Base-by-base conservation (phyloP, 192 early-diverging fungal genomes). In the Chytriomyces confervae region DNA sequence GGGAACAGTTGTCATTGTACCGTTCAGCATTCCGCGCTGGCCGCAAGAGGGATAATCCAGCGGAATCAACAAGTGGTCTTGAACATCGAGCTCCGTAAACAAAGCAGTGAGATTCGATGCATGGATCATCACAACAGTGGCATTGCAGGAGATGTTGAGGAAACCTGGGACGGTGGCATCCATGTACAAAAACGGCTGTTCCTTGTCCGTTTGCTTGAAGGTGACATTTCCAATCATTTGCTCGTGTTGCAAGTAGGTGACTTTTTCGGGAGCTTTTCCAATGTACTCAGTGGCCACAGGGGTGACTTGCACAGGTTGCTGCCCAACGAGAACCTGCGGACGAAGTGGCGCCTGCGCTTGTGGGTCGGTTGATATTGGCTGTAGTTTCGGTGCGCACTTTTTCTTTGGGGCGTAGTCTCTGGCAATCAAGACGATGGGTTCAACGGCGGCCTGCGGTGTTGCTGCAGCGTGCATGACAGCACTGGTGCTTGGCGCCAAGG, bases 101-200 rank as follows among this genome's bases (percentile, higher is more conserved):
- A 27, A 20, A 6, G n/a, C 63, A 20, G 63, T 23, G 11, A 65
- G 18, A 36, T 65, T 65, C 18, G 63, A 16, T 11, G 63, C 11
- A 20, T 65, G 23, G 63, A 65, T 65, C 11, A 36, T 11, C 13
- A 65, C 27, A 27, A 13, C 13, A 65, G 63, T 65, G 0, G 63
- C 13, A 27, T 65, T 65, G 27, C 63, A 65, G 36, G 36, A 20
- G 63, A 36, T 27, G 63, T 65, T 65, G 23, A 27, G 13, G 27
- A 65, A 16, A 27, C 63, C 36, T 65, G 63, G 63, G 13, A 65
- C 63, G 5, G 63, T 13, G 6, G n/a, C n/a, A 65, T 65, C 63
- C n/a, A 65, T 16, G 36, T 65, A 65, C 63, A 65, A 65, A 27
- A 65, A 65, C 10, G 63, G 36, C 36, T 65, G 63, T 5, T 20